phyloP scores from a whole-genome alignment of 192 early-diverging fungal species.

The Linnemannia elongata region DNA sequence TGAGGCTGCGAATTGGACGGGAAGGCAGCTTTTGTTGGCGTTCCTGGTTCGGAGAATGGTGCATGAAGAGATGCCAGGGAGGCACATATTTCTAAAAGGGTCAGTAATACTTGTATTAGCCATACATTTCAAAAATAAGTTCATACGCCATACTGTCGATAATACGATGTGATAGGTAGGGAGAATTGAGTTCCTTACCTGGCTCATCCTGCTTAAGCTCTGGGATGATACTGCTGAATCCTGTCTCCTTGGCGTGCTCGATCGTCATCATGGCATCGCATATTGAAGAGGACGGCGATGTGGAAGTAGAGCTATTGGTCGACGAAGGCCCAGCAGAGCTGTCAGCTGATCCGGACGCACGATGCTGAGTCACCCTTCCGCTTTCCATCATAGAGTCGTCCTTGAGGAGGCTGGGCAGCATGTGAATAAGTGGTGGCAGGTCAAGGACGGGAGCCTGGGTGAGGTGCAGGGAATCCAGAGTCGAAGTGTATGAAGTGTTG shows the following conservation, averaged over 20 bases:
- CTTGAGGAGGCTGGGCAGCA: conserved; percentile 44
- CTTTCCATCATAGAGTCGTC: conserved; percentile 33
- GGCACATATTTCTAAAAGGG: conserved; percentile 36
- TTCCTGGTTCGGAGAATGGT: conserved; percentile 17
- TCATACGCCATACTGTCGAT: neutral
- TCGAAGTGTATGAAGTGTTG: neutral
- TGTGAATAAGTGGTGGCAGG: conserved; percentile 5
- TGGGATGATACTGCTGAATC: conserved; percentile 41
- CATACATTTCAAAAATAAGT: neutral
- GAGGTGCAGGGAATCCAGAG: neutral
- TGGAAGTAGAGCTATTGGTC: conserved; percentile 35
- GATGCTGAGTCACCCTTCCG: conserved; percentile 26
- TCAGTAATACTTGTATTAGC: neutral
- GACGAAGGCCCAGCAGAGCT: conserved; percentile 45
- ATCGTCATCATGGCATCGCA: conserved; percentile 42
- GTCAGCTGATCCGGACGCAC: conserved; percentile 27
- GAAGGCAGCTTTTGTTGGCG: neutral
- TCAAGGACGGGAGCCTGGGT: neutral
- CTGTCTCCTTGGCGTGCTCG: conserved; percentile 44
- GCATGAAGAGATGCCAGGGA: conserved; percentile 36
- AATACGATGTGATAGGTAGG: neutral
- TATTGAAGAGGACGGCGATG: conserved; percentile 49
- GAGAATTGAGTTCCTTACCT: conserved; percentile 15
- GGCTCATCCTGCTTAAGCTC: conserved; percentile 47
- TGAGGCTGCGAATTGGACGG: neutral